phyloP scores from a whole-genome alignment of 768 basidiomycete genomes.

The Pleurotus sapidus region DNA sequence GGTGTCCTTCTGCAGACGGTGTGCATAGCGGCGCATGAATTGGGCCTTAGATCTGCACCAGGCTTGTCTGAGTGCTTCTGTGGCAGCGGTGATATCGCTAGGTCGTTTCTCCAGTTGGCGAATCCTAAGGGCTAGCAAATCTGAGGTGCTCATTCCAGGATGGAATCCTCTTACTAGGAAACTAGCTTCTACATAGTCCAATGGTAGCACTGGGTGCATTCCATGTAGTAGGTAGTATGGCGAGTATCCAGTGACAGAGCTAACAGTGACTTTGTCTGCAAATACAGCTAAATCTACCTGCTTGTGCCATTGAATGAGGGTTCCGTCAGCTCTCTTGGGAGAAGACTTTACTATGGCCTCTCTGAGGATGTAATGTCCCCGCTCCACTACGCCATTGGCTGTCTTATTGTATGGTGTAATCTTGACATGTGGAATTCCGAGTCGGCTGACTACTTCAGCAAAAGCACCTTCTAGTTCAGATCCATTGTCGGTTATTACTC shows the following conservation, averaged over 20 bases:
- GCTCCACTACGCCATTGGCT: constrained; percentile 24
- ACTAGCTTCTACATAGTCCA: constrained; percentile 17
- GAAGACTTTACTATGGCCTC: constrained; percentile 21
- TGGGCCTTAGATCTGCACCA: constrained; percentile 18
- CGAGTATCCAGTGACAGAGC: constrained; percentile 16
- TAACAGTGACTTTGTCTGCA: constrained; percentile 17
- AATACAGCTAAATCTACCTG: constrained; percentile 8
- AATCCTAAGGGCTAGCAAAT: constrained; percentile 20
- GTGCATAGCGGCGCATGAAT: constrained; percentile 16
- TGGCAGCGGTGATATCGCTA: constrained; percentile 15
- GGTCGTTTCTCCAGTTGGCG: constrained; percentile 19
- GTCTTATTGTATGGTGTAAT: constrained; percentile 29
- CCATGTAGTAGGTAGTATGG: constrained; percentile 14
- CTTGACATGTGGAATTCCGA: constrained; percentile 19
- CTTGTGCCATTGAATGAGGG: background rate
- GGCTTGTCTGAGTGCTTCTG: constrained; percentile 13
- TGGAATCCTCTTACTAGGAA: constrained; percentile 22
- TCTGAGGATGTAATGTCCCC: constrained; percentile 25
- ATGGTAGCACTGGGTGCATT: constrained; percentile 10
- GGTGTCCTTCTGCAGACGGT: background rate
- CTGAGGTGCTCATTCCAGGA: constrained; percentile 7
- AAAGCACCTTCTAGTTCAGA: constrained; percentile 19
- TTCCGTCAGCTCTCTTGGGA: background rate
- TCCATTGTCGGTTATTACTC: constrained; percentile 29
- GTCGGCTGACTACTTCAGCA: background rate